A percentile compares a stretch with the other conserved stretches of the same genome.
Evolutionary conservation across 352 stramenopile species (phyloP).

Genomic region (Phytophthora syringae): DNA sequence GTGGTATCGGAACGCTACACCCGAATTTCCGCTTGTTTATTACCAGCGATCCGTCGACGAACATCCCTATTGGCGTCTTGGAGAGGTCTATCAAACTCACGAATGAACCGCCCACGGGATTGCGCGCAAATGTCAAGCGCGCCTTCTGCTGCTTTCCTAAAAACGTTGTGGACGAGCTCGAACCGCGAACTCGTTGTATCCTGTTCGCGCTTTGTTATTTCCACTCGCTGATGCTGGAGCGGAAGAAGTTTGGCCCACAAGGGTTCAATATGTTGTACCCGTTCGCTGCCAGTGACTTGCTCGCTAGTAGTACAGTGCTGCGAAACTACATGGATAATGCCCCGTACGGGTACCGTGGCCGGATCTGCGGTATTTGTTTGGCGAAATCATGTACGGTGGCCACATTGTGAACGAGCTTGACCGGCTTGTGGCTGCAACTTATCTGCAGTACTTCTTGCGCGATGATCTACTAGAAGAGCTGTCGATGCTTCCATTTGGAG

Average conservation of each 20-base stretch:
- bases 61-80: slow-evolving; percentile 90
- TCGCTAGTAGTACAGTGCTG: slow-evolving; percentile 84
- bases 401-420: slow-evolving; percentile 90
- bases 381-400: slow-evolving; percentile 91
- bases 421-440: slow-evolving; percentile 80
- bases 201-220: slow-evolving; percentile 94
- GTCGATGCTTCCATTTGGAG: slow-evolving; percentile 87
- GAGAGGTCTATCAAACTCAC: slow-evolving; percentile 92
- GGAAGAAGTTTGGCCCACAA: slow-evolving; percentile 91
- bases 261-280: slow-evolving; percentile 93
- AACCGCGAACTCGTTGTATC: slow-evolving; percentile 86
- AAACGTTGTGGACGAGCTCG: slow-evolving; percentile 81
- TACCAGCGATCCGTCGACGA: slow-evolving; percentile 85
- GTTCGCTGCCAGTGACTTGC: slow-evolving; percentile 88
- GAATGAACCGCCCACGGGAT: slow-evolving; percentile 84
- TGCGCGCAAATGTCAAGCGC: slow-evolving; percentile 91
- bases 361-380: slow-evolving; percentile 90
- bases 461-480: slow-evolving; percentile 92
- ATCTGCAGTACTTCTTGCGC: slow-evolving; percentile 88
- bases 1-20: slow-evolving; percentile 51
- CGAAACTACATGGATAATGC: slow-evolving; percentile 94
- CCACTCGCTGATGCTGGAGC: slow-evolving; percentile 92
- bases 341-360: slow-evolving; percentile 87
- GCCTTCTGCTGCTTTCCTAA: slow-evolving; percentile 83
- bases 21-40: slow-evolving; percentile 90